Base-by-base conservation (phyloP, 2,329 filamentous ascomycete species). In the Colletotrichum lindemuthianum region DNA sequence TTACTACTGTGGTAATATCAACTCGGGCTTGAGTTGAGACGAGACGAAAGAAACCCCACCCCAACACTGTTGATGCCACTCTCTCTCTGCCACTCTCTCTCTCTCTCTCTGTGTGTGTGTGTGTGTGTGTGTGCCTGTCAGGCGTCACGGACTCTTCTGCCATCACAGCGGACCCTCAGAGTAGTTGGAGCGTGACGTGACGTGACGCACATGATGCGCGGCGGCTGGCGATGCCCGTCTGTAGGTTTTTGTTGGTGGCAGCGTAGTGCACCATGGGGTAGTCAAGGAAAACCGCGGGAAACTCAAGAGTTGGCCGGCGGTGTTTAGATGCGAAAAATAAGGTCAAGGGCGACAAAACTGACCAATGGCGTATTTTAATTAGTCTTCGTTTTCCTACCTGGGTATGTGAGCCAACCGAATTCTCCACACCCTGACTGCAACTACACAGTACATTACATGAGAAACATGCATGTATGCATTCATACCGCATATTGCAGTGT, bases 351-450 rank as follows among this genome's bases (percentile, higher is more conserved):
- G 24, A 24, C 24, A 24, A 39, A 50, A 40, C 41, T 6, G 44
- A 37, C 57, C 61, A 65, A 60, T 60, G 13, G 50, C n/a, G 45
- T 65, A 41, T 61, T 65, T 65, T 45, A 47, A 43, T 56, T 61
- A 65, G 57, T 65, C 57, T 49, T 56, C n/a, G 33, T 40, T 48
- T 52, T 63, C 16, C 13, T 16, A 3, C 13, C 15, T 16, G 43
- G 11, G 24, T 43, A 15, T 5, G 12, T 5, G 15, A 16, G 10
- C 15, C 43, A 45, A 15, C 15, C 15, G 10, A 10, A 6, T 11
- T 45, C 15, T 15, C n/a, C n/a, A 16, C 43, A n/a, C n/a, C 13
- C 13, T 16, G 10, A 16, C 43, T 10, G n/a, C 43, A 15, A 8
- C n/a, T 8, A 44, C 13, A 44, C 24, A 24, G 4, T 24, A 24